Evolutionary conservation across 73 alveolate genomes (phyloP).

Genomic region (Blepharisma japonicum): DNA sequence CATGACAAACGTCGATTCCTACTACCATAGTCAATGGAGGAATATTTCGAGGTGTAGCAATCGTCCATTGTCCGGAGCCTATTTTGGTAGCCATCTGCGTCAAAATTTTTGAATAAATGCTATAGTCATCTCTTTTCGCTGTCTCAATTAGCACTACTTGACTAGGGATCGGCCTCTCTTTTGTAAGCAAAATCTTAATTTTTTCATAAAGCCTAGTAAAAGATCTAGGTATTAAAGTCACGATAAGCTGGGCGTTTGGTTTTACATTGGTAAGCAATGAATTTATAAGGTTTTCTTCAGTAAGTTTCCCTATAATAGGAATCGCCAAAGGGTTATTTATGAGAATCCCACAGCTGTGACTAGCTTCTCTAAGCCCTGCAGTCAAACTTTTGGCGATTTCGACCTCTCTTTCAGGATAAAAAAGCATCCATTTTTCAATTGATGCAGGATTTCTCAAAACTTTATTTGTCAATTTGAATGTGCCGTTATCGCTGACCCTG

Average conservation of each 20-base stretch:
- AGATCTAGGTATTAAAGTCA: not conserved
- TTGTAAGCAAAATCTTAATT: constrained; percentile 38
- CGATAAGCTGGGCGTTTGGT: constrained; percentile 1
- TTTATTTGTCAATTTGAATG: not conserved
- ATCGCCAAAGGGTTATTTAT: not conserved
- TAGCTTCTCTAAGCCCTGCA: not conserved
- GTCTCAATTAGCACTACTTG: constrained; percentile 40
- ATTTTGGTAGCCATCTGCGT: constrained; percentile 48
- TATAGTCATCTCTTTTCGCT: constrained; percentile 28
- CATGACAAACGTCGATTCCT: constrained; percentile 40
- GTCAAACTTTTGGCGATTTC: not conserved
- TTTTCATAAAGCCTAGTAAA: constrained; percentile 33
- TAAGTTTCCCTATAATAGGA: too few species aligned
- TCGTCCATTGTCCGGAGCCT: constrained; percentile 51
- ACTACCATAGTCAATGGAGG: constrained; percentile 28
- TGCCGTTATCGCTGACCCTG: not conserved
- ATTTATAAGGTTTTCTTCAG: not conserved
- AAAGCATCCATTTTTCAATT: constrained; percentile 10
- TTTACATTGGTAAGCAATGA: not conserved
- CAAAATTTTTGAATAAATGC: constrained; percentile 40
- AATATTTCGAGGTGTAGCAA: not conserved
- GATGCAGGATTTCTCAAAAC: not conserved
- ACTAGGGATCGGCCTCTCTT: constrained; percentile 40
- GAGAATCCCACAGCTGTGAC: not conserved
- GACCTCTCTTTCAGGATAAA: not conserved